These are phyloP conservation scores for Sphagnurus paluster DNA, from an alignment of 1,284 basidiomycete genomes.

Conservation along the genomic window DNA sequence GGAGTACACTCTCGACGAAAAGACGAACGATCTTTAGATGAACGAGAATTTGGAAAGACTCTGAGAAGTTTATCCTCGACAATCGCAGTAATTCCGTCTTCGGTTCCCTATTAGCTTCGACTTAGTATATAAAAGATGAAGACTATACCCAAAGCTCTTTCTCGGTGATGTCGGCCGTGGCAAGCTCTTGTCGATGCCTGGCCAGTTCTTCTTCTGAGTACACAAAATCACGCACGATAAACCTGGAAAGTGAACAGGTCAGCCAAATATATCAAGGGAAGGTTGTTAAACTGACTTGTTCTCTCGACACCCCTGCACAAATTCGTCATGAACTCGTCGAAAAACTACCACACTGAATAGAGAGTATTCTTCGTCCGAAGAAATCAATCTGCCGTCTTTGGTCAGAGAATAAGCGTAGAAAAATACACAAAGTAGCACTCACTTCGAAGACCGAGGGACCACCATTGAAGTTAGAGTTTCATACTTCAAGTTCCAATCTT, in stretches of 20 bases:
- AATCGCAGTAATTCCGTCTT: constrained; percentile 94
- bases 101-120: constrained; percentile 7
- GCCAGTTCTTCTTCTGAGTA: constrained; percentile 86
- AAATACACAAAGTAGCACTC: constrained; percentile 13
- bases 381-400: constrained; percentile 49
- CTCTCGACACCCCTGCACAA: constrained; percentile 92
- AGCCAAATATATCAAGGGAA: background rate
- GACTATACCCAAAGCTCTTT: constrained; percentile 92
- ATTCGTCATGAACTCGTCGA: constrained; percentile 90
- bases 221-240: constrained; percentile 92
- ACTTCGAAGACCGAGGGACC: constrained; percentile 93
- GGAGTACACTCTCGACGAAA: constrained; percentile 93
- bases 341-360: constrained; percentile 92
- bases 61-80: constrained; percentile 94
- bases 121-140: background rate
- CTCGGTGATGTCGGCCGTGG: constrained; percentile 82
- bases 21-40: constrained; percentile 92
- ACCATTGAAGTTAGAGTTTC: constrained; percentile 90
- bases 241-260: constrained; percentile 42
- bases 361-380: constrained; percentile 87
- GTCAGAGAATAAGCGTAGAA: constrained; percentile 6
- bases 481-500: constrained; percentile 90
- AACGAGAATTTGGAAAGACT: constrained; percentile 92
- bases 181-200: constrained; percentile 84
- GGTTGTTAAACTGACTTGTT: constrained; percentile 66